Percentiles rank a stretch among this genome's conserved stretches.
phyloP scores from a whole-genome alignment of 2,329 filamentous ascomycete species.

The Domatiomyces catenatus region DNA sequence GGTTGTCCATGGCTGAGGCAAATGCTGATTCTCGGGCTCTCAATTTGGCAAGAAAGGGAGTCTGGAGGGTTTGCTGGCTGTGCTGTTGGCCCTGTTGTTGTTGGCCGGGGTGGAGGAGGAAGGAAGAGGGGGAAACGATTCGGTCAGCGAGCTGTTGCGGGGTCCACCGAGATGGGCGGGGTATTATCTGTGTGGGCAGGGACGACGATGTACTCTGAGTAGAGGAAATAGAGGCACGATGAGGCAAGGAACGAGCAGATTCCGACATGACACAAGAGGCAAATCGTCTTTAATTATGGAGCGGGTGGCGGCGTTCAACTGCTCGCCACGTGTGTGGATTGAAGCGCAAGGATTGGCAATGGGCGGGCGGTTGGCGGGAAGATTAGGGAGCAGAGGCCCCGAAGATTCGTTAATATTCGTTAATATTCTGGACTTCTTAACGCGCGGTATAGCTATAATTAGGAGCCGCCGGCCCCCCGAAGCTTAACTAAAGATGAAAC shows the following conservation, averaged over 20 bases:
- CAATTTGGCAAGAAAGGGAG: slow-evolving; percentile 7
- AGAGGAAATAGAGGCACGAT: slow-evolving; percentile 3
- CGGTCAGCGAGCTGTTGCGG: slow-evolving; percentile 14
- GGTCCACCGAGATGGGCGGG: slow-evolving; percentile 2
- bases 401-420: too few species aligned
- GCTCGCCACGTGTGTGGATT: background rate
- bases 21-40: slow-evolving; percentile 8
- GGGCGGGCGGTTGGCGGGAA: too few species aligned
- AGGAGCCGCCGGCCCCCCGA: too few species aligned
- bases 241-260: slow-evolving; percentile 1
- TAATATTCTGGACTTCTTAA: too few species aligned
- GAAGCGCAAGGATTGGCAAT: background rate
- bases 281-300: background rate
- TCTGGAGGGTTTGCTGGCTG: background rate
- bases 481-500: too few species aligned
- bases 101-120: slow-evolving; percentile 13
- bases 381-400: too few species aligned
- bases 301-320: background rate
- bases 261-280: slow-evolving; percentile 1
- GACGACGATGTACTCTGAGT: background rate
- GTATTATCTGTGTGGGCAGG: background rate
- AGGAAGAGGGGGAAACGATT: slow-evolving; percentile 16
- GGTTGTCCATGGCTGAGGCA: slow-evolving; percentile 51
- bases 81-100: too few species aligned
- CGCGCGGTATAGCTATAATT: too few species aligned